phyloP scores from a whole-genome alignment of 371 early-diverging fungal species.

The Chytridiales sp. region DNA sequence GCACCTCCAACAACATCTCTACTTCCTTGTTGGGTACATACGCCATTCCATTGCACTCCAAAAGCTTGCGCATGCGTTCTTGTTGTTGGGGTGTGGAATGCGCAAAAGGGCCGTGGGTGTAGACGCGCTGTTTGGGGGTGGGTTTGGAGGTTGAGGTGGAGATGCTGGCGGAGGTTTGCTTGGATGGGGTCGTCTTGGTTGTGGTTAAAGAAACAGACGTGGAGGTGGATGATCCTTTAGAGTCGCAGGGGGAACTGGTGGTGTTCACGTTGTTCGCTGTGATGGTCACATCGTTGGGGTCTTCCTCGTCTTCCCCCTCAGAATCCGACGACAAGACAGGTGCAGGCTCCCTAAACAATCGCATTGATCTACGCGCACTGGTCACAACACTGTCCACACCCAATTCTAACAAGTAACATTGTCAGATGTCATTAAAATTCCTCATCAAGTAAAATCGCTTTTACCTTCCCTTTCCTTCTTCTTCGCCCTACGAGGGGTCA shows the following conservation, averaged over 20 bases:
- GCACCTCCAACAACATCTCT: no score
- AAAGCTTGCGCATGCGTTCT: constrained; percentile 10
- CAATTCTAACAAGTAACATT: constrained; percentile 8
- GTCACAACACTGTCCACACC: constrained; percentile 32
- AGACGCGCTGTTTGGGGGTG: no score
- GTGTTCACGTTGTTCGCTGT: no score
- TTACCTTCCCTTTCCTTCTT: constrained; percentile 28
- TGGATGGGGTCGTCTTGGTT: background rate
- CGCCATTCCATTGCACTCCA: constrained; percentile 22
- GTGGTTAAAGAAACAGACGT: no score
- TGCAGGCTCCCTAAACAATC: constrained; percentile 15
- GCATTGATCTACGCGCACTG: constrained; percentile 22
- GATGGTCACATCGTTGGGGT: no score
- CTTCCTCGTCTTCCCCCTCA: no score
- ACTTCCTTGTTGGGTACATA: constrained; percentile 33
- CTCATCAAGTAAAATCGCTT: background rate
- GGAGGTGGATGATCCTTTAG: no score
- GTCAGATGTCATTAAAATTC: background rate
- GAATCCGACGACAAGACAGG: background rate
- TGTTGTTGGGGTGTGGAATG: constrained; percentile 12
- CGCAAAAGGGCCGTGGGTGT: background rate
- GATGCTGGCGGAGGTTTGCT: background rate
- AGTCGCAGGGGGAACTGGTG: no score
- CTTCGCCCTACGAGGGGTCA: constrained; percentile 26
- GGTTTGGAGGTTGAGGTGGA: no score